These are phyloP conservation scores for Rutstroemia sp. DNA, from an alignment of 2,329 filamentous ascomycete genomes.

Conservation along the genomic window DNA sequence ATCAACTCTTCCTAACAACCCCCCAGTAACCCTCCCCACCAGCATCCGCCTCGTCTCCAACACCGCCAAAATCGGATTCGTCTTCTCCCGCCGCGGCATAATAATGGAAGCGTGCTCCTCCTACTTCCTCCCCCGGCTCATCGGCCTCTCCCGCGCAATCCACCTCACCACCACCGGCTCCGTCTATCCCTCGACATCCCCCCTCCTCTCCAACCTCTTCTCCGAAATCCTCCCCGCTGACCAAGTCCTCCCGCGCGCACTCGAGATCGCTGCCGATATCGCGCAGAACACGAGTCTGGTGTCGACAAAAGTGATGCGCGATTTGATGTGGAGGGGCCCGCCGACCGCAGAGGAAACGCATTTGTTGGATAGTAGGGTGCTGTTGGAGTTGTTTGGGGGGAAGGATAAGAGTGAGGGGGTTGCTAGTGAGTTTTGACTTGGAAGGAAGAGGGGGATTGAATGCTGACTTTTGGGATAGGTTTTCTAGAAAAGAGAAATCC, in stretches of 20 bases:
- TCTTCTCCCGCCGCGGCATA: constrained; percentile 63
- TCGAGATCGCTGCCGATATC: constrained; percentile 60
- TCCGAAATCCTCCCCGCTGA: constrained; percentile 54
- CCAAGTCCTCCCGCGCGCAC: constrained; percentile 54
- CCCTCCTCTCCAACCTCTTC: constrained; percentile 54
- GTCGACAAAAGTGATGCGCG: constrained; percentile 59
- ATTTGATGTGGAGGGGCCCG: constrained; percentile 58
- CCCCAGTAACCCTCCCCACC: constrained; percentile 49
- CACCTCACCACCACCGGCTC: constrained; percentile 60
- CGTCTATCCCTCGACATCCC: constrained; percentile 46
- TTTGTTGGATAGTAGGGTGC: constrained; percentile 58
- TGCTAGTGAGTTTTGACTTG: constrained; percentile 27
- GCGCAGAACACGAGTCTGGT: constrained; percentile 58
- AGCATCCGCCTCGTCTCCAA: constrained; percentile 45
- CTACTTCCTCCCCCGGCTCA: constrained; percentile 64
- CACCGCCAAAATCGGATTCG: constrained; percentile 63
- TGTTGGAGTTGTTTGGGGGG: constrained; percentile 51
- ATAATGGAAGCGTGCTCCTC: constrained; percentile 65
- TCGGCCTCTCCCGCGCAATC: constrained; percentile 56
- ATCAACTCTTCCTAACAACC: neutral
- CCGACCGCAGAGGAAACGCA: constrained; percentile 57
- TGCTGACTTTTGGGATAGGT: neutral
- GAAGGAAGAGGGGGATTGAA: no score
- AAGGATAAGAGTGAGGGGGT: constrained; percentile 54
- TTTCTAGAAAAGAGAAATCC: constrained; percentile 55